phyloP scores from a whole-genome alignment of 2,329 filamentous ascomycete genomes.

The Berkeleyomyces rouxiae region DNA sequence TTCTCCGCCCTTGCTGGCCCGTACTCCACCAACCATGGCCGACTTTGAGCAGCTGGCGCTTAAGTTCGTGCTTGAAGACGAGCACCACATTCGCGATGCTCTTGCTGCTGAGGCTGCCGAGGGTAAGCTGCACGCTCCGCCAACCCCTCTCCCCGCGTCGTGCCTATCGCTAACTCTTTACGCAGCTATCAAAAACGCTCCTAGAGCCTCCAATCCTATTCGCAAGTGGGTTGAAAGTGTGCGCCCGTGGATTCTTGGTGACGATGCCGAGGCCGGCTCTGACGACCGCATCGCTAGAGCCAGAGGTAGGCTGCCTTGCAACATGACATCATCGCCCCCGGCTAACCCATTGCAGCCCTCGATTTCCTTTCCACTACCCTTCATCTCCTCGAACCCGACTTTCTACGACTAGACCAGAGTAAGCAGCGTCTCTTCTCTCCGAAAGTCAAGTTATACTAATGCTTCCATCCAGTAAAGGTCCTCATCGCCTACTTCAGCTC shows the following conservation, averaged over 20 bases:
- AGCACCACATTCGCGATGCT: constrained; percentile 24
- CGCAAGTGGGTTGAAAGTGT: constrained; percentile 40
- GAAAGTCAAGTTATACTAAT: neutral
- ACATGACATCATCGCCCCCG: constrained; percentile 8
- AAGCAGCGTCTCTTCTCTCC: constrained; percentile 1
- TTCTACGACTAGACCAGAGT: constrained; percentile 36
- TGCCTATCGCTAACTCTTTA: neutral
- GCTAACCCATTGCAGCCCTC: constrained; percentile 25
- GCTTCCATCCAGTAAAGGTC: constrained; percentile 24
- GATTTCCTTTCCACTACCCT: constrained; percentile 40
- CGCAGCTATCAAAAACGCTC: constrained; percentile 25
- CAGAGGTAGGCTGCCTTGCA: constrained; percentile 25
- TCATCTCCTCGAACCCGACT: constrained; percentile 28
- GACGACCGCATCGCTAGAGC: constrained; percentile 37
- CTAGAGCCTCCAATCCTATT: constrained; percentile 29
- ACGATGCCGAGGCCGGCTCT: constrained; percentile 25
- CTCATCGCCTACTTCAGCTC: constrained; percentile 38
- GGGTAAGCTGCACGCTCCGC: constrained; percentile 18
- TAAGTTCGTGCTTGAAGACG: constrained; percentile 37
- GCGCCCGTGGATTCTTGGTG: constrained; percentile 33
- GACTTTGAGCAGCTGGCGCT: constrained; percentile 36
- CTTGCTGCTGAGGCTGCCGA: constrained; percentile 31
- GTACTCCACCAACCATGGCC: constrained; percentile 24
- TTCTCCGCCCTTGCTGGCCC: neutral
- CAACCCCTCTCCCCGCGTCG: neutral